These are phyloP conservation scores for Thraustochytrium striatum DNA, from an alignment of 352 stramenopile genomes.

Conservation along the genomic window DNA sequence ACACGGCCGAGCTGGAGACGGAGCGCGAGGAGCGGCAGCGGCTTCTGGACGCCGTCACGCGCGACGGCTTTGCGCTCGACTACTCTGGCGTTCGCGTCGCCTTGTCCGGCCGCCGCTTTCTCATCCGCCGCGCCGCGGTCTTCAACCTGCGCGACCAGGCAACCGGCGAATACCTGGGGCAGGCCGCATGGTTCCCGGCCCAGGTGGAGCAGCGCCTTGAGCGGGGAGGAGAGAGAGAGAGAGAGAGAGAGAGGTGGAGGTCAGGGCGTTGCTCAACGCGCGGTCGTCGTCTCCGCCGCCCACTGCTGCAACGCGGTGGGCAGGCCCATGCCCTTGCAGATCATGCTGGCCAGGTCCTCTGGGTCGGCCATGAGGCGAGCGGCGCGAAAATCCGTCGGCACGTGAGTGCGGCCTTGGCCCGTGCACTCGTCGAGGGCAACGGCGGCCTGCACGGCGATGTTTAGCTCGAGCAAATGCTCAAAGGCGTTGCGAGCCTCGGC, in stretches of 20 bases:
- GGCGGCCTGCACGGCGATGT: not conserved
- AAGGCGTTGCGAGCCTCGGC: constrained; percentile 10
- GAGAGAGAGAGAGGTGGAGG: not conserved
- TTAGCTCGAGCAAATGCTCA: constrained; percentile 37
- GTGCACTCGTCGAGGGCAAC: not conserved
- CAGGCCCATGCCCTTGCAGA: constrained; percentile 11
- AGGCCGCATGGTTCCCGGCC: not conserved
- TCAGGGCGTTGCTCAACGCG: not conserved
- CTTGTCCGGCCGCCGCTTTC: not conserved
- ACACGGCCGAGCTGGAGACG: not conserved
- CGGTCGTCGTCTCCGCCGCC: not conserved
- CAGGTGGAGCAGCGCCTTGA: not conserved
- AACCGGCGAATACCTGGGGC: not conserved
- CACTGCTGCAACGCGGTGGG: constrained; percentile 31
- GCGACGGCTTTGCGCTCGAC: not conserved
- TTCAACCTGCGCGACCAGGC: not conserved
- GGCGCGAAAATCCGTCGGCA: not conserved
- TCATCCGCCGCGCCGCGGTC: not conserved
- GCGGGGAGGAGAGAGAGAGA: not conserved
- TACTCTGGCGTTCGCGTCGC: constrained; percentile 2
- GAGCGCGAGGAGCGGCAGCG: constrained; percentile 12
- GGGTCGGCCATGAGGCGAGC: constrained; percentile 12
- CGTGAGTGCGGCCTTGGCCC: constrained; percentile 9
- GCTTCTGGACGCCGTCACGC: not conserved
- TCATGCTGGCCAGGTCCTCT: not conserved